phyloP scores from a whole-genome alignment of 129 eudicot species.

The Deinandra increscens region DNA sequence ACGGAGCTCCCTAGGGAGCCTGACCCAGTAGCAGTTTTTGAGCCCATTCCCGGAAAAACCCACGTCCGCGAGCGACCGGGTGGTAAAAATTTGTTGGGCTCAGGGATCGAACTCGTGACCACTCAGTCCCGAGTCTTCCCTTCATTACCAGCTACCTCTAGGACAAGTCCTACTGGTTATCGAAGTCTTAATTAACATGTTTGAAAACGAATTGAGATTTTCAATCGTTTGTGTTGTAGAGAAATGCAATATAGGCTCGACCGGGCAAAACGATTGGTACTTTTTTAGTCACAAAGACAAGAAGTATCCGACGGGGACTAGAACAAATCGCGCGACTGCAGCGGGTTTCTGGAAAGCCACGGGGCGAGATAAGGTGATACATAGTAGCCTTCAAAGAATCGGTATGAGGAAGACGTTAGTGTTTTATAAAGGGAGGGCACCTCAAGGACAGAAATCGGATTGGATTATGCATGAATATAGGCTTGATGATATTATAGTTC shows the following conservation, averaged over 20 bases:
- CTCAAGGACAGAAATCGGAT: slow-evolving; percentile 81
- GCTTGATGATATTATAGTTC: slow-evolving; percentile 41
- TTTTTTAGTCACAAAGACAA: slow-evolving; percentile 88
- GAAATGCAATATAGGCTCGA: slow-evolving; percentile 65
- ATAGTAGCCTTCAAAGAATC: slow-evolving; percentile 49
- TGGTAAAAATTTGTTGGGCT: no score
- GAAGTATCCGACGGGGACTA: slow-evolving; percentile 81
- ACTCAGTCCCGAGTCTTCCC: no score
- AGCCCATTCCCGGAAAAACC: no score
- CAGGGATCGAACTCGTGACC: no score
- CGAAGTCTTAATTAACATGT: no score
- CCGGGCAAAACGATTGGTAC: slow-evolving; percentile 84
- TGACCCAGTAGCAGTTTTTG: no score
- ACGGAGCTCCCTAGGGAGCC: no score
- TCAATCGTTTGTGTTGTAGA: slow-evolving; percentile 35
- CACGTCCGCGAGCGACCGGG: no score
- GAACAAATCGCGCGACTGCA: slow-evolving; percentile 82
- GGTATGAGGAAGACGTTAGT: slow-evolving; percentile 91
- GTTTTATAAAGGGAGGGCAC: slow-evolving; percentile 86
- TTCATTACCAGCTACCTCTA: no score
- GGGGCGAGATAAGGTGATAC: slow-evolving; percentile 73
- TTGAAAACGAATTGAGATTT: no score
- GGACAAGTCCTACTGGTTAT: no score
- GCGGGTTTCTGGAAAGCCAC: slow-evolving; percentile 96
- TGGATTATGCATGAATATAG: slow-evolving; percentile 94